Base-by-base conservation (phyloP, 305 asterid species). In the Rubia peregrina region DNA sequence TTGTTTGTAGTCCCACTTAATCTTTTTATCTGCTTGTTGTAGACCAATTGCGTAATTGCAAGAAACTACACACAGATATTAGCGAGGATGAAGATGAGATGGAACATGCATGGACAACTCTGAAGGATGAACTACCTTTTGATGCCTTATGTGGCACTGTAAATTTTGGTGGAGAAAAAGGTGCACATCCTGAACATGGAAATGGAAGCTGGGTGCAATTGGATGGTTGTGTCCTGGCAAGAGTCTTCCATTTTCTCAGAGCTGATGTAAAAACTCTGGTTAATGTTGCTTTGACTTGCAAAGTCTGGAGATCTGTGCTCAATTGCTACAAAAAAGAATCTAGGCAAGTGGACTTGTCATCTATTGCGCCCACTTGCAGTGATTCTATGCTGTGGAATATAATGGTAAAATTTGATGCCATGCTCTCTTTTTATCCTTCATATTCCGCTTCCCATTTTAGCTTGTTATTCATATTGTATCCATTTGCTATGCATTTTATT, bases 201-300 rank as follows among this genome's bases (percentile, higher is more conserved):
- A 83, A 76, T 59, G 88, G 83, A 77, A 78, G 80, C 79, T 95
- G 99, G 99, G 91, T 76, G 70, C 83, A 79, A 69, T 90, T 95
- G 66, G 87, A 89, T 79, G 92, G 96, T 43, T 86, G 72, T 78
- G 80, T 89, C 71, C 85, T 95, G 85, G 98, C 96, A 43, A 84
- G 98, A 41, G 84, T 92, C 76, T 90, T 95, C 84, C 96, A 95
- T 85, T 92, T 88, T 83, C 99, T 95, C 48, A 83, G 90, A 83
- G 86, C 88, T 75, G 99, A 95, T 86, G 73, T 86, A 19, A 92
- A 82, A 84, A 86, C 97, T 12, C 90, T 95, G 67, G 80, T 77
- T 72, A 84, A 77, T 80, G 97, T 86, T 70, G 82, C 88, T 72
- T 72, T 83, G 89, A 88, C 99, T 75, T 95, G 99, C 88, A 92